These are phyloP conservation scores for Penicillium goetzii DNA, from an alignment of 495 filamentous ascomycete species.

Conservation along the genomic window DNA sequence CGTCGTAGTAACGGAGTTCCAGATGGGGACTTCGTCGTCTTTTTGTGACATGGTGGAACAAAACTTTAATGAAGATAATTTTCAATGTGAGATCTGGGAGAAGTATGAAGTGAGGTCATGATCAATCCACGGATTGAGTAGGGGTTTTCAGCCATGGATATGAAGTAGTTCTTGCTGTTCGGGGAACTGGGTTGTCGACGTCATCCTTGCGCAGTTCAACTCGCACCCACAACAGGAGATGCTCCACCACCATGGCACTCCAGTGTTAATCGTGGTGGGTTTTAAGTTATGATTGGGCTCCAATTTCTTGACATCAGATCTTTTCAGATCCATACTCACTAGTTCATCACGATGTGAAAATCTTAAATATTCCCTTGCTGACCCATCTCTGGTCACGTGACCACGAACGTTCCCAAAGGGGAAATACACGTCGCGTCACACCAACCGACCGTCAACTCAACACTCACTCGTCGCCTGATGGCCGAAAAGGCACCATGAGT, in stretches of 20 bases:
- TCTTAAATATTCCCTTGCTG: not conserved
- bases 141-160: slow-evolving; percentile 10
- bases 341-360: not conserved
- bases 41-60: slow-evolving; percentile 5
- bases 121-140: not conserved
- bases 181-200: slow-evolving; percentile 18
- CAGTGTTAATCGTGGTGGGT: not conserved
- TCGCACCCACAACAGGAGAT: not conserved
- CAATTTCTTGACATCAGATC: not conserved
- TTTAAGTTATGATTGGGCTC: not conserved
- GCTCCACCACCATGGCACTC: slow-evolving; percentile 5
- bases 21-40: not conserved
- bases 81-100: not conserved
- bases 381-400: slow-evolving; percentile 19
- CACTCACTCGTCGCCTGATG: slow-evolving; percentile 8
- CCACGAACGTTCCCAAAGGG: slow-evolving; percentile 28
- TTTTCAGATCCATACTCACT: not conserved
- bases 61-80: not conserved
- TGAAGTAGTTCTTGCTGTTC: not conserved
- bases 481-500: slow-evolving; percentile 37
- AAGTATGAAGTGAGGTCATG: not conserved
- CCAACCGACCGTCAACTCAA: not conserved
- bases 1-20: not conserved
- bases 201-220: slow-evolving; percentile 18
- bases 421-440: slow-evolving; percentile 30